Evolutionary conservation across 306 rosid species (phyloP), one percentile per base, ranked within the genome.

Genomic region (Alnus glutinosa): DNA sequence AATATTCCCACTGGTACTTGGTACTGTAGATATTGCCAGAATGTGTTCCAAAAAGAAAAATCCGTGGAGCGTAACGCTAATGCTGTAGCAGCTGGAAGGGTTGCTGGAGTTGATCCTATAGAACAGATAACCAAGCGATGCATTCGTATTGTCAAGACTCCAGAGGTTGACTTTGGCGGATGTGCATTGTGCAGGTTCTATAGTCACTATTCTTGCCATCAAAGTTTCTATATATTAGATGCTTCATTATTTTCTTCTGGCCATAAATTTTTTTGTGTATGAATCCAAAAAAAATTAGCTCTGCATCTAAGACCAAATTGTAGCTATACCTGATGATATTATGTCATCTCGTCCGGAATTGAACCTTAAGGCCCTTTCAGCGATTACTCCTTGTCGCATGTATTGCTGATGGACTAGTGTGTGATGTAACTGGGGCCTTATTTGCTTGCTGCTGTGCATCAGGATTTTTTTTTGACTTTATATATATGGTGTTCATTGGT

Each of bases 21-120:
- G 99, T 96, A 91, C 86, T 96, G 99, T 85, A 93, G 86, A 80
- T 82, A 88, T 78, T 96, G 99, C 87, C 93, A 87, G 84, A 87
- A 81, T 82, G 30, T 84, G 74, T 90, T 88, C 55, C 89, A 76
- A 55, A 86, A 70, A n/a, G 93, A 91, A 69, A 91, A 79, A 85
- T 83, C 74, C 79, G 92, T 82, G 79, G 91, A 90, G 80, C 87
- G 64, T 68, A 88, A 87, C 77, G 77, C 81, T 79, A 90, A 92
- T 88, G 97, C 98, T 54, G 79, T 83, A 76, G 92, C 91, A n/a
- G 96, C 92, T 69, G 96, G 96, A 77, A 90, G 91, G 84, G 82
- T 86, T 70, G 85, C 83, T 13, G 94, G 90, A 59, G 74, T 90
- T 75, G 98, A 94, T 85, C 86, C 97, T 55, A 78, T 90, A 42